Conservation (phyloP, 352 stramenopile genomes). For the Plasmopara muralis region DNA sequence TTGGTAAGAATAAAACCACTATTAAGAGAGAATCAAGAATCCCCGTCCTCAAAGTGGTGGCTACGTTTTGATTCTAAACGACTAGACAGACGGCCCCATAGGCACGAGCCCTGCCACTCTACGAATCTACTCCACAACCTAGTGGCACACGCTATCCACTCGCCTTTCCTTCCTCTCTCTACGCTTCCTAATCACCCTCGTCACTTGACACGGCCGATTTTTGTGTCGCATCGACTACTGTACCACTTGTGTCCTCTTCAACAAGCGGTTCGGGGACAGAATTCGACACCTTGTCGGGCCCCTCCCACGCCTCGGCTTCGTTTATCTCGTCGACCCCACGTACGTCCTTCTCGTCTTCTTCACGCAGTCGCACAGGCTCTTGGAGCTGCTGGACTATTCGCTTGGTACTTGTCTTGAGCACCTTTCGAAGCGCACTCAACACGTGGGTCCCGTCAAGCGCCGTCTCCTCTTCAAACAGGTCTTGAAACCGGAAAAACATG, state of each 20-base stretch:
- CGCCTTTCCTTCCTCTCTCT: too few relatives aligned
- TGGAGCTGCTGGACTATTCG: conserved; percentile 54
- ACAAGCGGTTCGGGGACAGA: too few relatives aligned
- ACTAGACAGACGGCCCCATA: neutral
- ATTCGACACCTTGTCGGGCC: too few relatives aligned
- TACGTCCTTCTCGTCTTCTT: neutral
- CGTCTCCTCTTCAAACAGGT: conserved; percentile 65
- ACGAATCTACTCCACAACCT: too few relatives aligned
- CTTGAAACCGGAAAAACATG: conserved; percentile 79
- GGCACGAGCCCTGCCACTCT: too few relatives aligned
- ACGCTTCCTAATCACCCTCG: too few relatives aligned
- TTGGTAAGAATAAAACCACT: too few relatives aligned
- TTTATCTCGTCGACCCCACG: too few relatives aligned
- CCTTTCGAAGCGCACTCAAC: conserved; percentile 63
- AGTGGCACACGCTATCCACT: too few relatives aligned
- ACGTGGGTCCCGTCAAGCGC: conserved; percentile 63
- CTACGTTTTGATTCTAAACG: neutral
- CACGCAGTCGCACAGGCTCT: conserved; percentile 9
- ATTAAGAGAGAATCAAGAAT: too few relatives aligned
- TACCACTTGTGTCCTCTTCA: neutral
- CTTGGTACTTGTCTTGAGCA: conserved; percentile 74
- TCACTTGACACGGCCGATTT: neutral
- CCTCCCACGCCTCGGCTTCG: too few relatives aligned
- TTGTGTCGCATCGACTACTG: neutral
- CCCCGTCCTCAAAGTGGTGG: too few relatives aligned